Conservation (phyloP, 441 rosid species). For the Croton setiger region DNA sequence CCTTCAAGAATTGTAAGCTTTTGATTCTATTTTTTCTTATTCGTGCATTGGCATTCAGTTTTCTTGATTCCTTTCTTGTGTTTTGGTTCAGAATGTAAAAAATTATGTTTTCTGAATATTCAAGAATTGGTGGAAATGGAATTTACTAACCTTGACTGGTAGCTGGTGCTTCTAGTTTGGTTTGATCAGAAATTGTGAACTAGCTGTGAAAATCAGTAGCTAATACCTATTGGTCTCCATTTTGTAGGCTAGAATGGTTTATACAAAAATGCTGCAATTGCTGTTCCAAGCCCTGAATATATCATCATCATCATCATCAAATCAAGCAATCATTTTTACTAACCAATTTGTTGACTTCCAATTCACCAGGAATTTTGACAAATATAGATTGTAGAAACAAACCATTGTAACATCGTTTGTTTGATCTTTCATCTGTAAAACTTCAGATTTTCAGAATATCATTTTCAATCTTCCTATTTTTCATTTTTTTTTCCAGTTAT, state of each 20-base stretch:
- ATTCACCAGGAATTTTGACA: background rate
- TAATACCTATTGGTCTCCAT: background rate
- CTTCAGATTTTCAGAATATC: background rate
- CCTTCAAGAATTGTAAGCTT: slow-evolving; percentile 51
- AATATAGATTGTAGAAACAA: background rate
- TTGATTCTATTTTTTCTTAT: background rate
- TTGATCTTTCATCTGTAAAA: background rate
- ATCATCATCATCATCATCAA: background rate
- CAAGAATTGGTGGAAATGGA: background rate
- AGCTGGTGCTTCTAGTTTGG: background rate
- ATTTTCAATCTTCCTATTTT: background rate
- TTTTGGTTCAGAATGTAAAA: background rate
- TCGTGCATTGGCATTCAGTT: background rate
- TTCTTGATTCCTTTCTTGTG: background rate
- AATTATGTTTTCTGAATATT: background rate
- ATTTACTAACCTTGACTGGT: slow-evolving; percentile 17
- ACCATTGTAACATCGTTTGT: background rate
- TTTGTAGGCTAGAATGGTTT: slow-evolving; percentile 56
- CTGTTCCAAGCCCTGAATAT: slow-evolving; percentile 17
- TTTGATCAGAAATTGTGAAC: slow-evolving; percentile 10
- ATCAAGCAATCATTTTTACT: slow-evolving; percentile 7
- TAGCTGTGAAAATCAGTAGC: slow-evolving; percentile 22
- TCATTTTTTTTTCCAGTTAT: too few relatives aligned
- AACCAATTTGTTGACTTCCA: background rate
- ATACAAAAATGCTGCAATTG: slow-evolving; percentile 48